Percentiles rank a stretch among this genome's conserved stretches.
phyloP scores from a whole-genome alignment of 2,329 filamentous ascomycete genomes.

The Volutella citrinella region DNA sequence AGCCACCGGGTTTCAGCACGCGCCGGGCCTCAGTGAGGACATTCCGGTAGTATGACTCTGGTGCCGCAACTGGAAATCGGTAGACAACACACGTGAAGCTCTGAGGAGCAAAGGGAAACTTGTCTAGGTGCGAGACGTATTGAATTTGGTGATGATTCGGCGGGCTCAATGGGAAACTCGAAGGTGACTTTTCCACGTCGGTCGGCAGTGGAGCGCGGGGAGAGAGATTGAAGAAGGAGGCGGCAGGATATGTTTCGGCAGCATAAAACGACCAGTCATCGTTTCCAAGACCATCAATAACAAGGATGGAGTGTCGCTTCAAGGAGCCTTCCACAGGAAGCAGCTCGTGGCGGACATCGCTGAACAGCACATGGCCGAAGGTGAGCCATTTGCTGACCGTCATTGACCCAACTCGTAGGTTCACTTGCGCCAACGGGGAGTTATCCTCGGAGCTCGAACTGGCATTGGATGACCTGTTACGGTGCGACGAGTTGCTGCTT shows the following conservation, averaged over 20 bases:
- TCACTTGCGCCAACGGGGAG: slow-evolving; percentile 67
- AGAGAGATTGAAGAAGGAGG: slow-evolving; percentile 74
- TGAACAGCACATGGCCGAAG: slow-evolving; percentile 80
- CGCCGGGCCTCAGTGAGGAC: slow-evolving; percentile 73
- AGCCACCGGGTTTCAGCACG: slow-evolving; percentile 74
- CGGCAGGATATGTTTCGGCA: slow-evolving; percentile 72
- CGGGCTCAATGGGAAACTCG: slow-evolving; percentile 54
- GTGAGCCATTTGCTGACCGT: slow-evolving; percentile 87
- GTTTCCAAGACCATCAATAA: slow-evolving; percentile 82
- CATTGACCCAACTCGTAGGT: slow-evolving; percentile 75
- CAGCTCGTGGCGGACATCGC: slow-evolving; percentile 71
- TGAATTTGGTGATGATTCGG: slow-evolving; percentile 75
- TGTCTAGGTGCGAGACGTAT: slow-evolving; percentile 58
- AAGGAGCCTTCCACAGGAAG: slow-evolving; percentile 35
- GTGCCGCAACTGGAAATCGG: slow-evolving; percentile 69
- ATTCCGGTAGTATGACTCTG: slow-evolving; percentile 66
- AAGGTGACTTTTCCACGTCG: slow-evolving; percentile 39
- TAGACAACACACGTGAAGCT: slow-evolving; percentile 76
- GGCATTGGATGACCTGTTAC: slow-evolving; percentile 39
- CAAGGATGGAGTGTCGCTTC: slow-evolving; percentile 62
- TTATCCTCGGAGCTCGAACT: slow-evolving; percentile 53
- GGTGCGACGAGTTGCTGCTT: slow-evolving; percentile 30
- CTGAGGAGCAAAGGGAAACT: slow-evolving; percentile 72
- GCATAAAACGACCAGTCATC: slow-evolving; percentile 87
- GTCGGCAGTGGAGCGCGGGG: slow-evolving; percentile 50